A percentile compares a stretch with the other conserved stretches of the same genome.
These are phyloP conservation scores for Helianthus annuus DNA, from an alignment of 129 eudicot species.

Conservation along the genomic window DNA sequence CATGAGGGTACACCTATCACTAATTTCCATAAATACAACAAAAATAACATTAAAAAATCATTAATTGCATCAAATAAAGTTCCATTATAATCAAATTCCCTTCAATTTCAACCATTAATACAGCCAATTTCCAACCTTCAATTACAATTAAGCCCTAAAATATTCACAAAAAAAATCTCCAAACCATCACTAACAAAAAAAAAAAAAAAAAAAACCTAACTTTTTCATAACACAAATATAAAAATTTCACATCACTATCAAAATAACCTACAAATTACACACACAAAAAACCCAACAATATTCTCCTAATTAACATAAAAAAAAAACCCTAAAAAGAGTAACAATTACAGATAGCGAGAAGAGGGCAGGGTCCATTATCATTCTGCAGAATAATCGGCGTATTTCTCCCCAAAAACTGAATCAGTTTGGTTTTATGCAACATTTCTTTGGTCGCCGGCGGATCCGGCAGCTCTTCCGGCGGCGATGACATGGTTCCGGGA, in stretches of 20 bases:
- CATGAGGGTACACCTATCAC: conserved; percentile 1
- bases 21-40: not conserved
- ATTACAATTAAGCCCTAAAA: conserved; percentile 11
- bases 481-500: conserved; percentile 35
- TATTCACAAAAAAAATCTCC: too few relatives aligned
- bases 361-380: conserved; percentile 98
- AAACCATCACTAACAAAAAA: conserved; percentile 8
- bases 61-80: not conserved
- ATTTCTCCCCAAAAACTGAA: conserved; percentile 66
- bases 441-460: conserved; percentile 38
- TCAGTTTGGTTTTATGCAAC: conserved; percentile 71
- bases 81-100: conserved; percentile 15
- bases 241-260: conserved; percentile 18
- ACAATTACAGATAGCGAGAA: conserved; percentile 78
- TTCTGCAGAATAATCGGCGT: conserved; percentile 86
- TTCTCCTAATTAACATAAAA: not conserved
- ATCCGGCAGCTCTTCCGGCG: conserved; percentile 41
- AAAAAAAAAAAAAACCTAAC: not conserved
- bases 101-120: not conserved
- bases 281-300: not conserved
- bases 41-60: not conserved
- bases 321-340: conserved; percentile 42
- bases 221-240: conserved; percentile 13
- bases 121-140: not conserved
- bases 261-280: conserved; percentile 4